A percentile compares a stretch with the other conserved stretches of the same genome.
phyloP scores from a whole-genome alignment of 75 land plant species.

The Gnetum montanum region DNA sequence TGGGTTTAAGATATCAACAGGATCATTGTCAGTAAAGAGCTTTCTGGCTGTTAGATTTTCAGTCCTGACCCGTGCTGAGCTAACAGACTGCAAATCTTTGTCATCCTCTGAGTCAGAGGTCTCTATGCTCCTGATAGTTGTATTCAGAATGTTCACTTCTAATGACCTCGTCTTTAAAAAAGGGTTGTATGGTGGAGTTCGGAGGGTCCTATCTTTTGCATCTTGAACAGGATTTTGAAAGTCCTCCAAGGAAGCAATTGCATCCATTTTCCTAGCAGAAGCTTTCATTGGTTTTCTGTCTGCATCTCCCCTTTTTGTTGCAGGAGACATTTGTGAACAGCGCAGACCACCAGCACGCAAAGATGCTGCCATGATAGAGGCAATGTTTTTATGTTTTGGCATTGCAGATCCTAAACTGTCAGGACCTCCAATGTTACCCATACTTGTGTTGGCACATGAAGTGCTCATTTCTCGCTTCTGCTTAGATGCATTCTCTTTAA shows the following conservation, averaged over 20 bases:
- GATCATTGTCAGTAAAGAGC: slow-evolving; percentile 5
- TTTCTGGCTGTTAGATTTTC: slow-evolving; percentile 1
- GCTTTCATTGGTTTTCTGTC: not conserved
- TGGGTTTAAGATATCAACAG: no score
- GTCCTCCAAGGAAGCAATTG: no score
- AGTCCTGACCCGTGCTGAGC: not conserved
- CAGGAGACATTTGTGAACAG: slow-evolving; percentile 6
- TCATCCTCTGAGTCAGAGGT: no score
- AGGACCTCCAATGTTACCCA: no score
- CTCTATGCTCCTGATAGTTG: no score
- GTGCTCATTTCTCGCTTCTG: not conserved
- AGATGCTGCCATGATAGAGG: slow-evolving; percentile 34
- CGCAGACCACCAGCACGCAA: slow-evolving; percentile 33
- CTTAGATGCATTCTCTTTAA: no score
- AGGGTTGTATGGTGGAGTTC: no score
- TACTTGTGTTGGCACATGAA: not conserved
- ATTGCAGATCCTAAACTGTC: not conserved
- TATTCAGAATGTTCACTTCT: no score
- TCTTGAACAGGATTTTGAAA: not conserved
- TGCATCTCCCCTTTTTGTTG: not conserved
- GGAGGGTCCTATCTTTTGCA: not conserved
- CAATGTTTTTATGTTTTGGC: slow-evolving; percentile 17
- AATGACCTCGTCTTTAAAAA: no score
- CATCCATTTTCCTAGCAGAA: not conserved
- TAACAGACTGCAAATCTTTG: no score